Evolutionary conservation across 2,329 filamentous ascomycete genomes (phyloP).

Genomic region (Acrodontium crateriforme): DNA sequence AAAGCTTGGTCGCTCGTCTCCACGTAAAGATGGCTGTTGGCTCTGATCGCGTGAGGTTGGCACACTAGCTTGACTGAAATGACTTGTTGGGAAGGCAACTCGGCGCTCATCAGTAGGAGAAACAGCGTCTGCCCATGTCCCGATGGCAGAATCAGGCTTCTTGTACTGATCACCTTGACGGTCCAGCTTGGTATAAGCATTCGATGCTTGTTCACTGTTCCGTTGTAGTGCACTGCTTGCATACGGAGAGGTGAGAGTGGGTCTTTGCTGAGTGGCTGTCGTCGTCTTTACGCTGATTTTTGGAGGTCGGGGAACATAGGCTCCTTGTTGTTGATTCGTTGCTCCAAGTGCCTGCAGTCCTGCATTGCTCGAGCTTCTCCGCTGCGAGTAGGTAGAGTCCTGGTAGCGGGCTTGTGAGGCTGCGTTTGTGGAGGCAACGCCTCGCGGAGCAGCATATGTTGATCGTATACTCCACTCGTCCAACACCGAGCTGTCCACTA

Average conservation of each 20-base stretch:
- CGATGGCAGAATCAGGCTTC: constrained; percentile 14
- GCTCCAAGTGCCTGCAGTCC: constrained; percentile 15
- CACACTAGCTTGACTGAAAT: constrained; percentile 33
- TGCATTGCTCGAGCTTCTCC: constrained; percentile 23
- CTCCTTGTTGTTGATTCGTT: constrained; percentile 13
- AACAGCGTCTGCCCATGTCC: constrained; percentile 11
- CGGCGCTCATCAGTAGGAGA: constrained; percentile 31
- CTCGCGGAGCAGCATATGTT: constrained; percentile 28
- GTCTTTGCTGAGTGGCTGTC: constrained; percentile 8
- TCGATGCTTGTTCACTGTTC: constrained; percentile 14
- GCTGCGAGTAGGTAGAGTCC: constrained; percentile 25
- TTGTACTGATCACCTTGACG: constrained; percentile 14
- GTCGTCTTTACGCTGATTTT: constrained; percentile 15
- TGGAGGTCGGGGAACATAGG: constrained; percentile 11
- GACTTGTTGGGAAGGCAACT: constrained; percentile 24
- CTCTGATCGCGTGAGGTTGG: constrained; percentile 40
- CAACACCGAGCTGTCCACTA: constrained; percentile 55
- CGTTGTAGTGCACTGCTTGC: constrained; percentile 9
- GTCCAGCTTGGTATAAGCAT: constrained; percentile 23
- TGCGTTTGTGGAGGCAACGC: constrained; percentile 9
- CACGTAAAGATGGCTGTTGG: constrained; percentile 42
- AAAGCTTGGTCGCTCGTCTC: constrained; percentile 26
- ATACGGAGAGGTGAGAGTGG: constrained; percentile 11
- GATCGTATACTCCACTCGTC: constrained; percentile 43
- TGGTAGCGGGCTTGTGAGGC: constrained; percentile 22